A percentile compares a stretch with the other conserved stretches of the same genome.
Evolutionary conservation across 306 rosid species (phyloP).

Genomic region (Quercus bicolor): DNA sequence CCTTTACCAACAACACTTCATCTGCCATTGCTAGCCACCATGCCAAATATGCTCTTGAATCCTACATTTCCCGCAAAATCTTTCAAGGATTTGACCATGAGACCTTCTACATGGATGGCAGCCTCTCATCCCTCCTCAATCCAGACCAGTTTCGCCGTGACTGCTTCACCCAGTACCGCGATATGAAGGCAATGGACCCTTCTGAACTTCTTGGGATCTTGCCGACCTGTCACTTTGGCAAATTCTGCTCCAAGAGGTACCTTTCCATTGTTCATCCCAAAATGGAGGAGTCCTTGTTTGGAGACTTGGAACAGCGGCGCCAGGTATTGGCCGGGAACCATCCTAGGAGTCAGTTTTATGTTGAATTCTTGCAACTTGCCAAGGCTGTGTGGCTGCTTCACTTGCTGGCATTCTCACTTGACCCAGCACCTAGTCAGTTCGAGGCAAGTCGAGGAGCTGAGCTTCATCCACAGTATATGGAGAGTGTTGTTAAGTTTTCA

Average conservation of each 20-base stretch:
- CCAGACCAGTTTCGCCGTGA: conserved; percentile 86
- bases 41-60: conserved; percentile 86
- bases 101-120: conserved; percentile 93
- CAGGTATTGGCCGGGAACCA: conserved; percentile 69
- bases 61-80: conserved; percentile 68
- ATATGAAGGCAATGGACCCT: conserved; percentile 92
- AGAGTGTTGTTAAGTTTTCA: conserved; percentile 62
- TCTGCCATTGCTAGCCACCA: conserved; percentile 49
- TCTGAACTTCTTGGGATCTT: conserved; percentile 83
- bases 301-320: conserved; percentile 74
- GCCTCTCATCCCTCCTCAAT: conserved; percentile 84
- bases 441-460: conserved; percentile 91
- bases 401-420: conserved; percentile 84
- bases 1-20: conserved; percentile 24
- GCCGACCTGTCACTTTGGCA: conserved; percentile 86
- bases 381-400: conserved; percentile 92
- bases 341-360: conserved; percentile 81
- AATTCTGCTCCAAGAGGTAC: conserved; percentile 88
- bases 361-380: conserved; percentile 63
- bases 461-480: conserved; percentile 77
- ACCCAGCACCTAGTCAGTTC: conserved; percentile 82
- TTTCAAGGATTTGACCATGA: conserved; percentile 94
- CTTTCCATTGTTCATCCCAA: conserved; percentile 83
- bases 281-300: conserved; percentile 97
- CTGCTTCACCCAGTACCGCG: conserved; percentile 77